Base-by-base conservation (phyloP, 805 yeast genomes). In the Tetrapisispora nanseiensis region DNA sequence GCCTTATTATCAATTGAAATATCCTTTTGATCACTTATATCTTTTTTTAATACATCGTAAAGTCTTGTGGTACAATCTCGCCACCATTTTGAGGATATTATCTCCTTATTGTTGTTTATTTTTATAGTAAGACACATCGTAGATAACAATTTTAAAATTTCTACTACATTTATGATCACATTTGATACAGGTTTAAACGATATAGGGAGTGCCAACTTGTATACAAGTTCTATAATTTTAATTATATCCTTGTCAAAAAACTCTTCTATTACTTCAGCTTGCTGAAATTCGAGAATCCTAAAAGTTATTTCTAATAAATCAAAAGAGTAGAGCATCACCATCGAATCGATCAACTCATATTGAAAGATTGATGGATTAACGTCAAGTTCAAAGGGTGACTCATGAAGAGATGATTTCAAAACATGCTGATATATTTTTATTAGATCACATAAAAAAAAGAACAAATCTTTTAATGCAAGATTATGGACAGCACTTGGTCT, bases 401-500 rank as follows among this genome's bases (percentile, higher is more conserved):
- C 52, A 19, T 46, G 49, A 10, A 56, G 33, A 12, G 59, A 49
- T 35, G 49, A 46, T 40, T 55, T 59, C 36, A 60, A 34, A 5
- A 56, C 49, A 28, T 52, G 54, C 21, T 54, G 56, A 34, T 52
- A 48, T 4, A 50, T 47, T 37, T 49, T 55, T 3, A 59, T 46
- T 20, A 59, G 40, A 42, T 58, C 60, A 28, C 57, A 49, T 4
- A 54, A 49, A 38, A 62, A 56, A 2, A 47, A 47, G 9, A 66
- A 51, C 3, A 60, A 42, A 31, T 54, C 53, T 39, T 52, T 67
- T 49, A 67, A 62, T 20, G 70, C 63, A 12, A 55, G 51, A 29
- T 52, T 59, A 18, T 63, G 65, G 1, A 80, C 67, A 1, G 90
- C 87, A 43, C 74, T 72, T 1, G 84, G 80, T 52, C 84, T 67